Evolutionary conservation across 2,329 filamentous ascomycete genomes (phyloP).

Genomic region (Thyridium curvatum): DNA sequence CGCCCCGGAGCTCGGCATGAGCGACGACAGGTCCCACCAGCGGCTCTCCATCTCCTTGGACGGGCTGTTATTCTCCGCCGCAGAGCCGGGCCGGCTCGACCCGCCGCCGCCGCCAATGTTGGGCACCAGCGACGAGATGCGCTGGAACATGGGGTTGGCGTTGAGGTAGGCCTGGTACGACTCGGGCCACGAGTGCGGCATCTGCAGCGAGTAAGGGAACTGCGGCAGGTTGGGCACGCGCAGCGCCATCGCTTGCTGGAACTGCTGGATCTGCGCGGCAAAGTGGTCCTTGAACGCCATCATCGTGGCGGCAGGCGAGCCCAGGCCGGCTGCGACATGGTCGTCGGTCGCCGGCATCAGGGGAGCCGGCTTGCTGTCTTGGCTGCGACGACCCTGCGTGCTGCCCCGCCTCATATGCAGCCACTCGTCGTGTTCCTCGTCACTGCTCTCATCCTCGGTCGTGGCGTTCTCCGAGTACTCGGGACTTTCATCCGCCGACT

Average conservation of each 20-base stretch:
- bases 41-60: slow-evolving; percentile 43
- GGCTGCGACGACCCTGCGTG: slow-evolving; percentile 11
- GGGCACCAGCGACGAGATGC: slow-evolving; percentile 68
- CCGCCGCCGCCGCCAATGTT: slow-evolving; percentile 38
- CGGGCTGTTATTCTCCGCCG: slow-evolving; percentile 21
- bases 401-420: slow-evolving; percentile 27
- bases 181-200: slow-evolving; percentile 58
- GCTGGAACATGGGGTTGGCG: slow-evolving; percentile 57
- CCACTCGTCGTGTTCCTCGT: slow-evolving; percentile 31
- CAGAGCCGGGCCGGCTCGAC: slow-evolving; percentile 39
- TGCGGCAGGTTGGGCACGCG: slow-evolving; percentile 60
- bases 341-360: slow-evolving; percentile 11
- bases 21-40: slow-evolving; percentile 64
- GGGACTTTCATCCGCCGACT: slow-evolving; percentile 25
- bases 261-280: slow-evolving; percentile 65
- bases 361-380: slow-evolving; percentile 12
- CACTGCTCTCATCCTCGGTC: slow-evolving; percentile 31
- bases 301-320: slow-evolving; percentile 55
- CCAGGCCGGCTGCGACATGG: slow-evolving; percentile 29
- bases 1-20: slow-evolving; percentile 35
- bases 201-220: slow-evolving; percentile 51
- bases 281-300: slow-evolving; percentile 69
- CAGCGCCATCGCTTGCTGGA: slow-evolving; percentile 65
- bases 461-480: slow-evolving; percentile 39
- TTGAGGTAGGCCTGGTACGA: slow-evolving; percentile 66